Conservation (phyloP, 176 grass and related monocot species). For the Puccinellia tenuiflora region DNA sequence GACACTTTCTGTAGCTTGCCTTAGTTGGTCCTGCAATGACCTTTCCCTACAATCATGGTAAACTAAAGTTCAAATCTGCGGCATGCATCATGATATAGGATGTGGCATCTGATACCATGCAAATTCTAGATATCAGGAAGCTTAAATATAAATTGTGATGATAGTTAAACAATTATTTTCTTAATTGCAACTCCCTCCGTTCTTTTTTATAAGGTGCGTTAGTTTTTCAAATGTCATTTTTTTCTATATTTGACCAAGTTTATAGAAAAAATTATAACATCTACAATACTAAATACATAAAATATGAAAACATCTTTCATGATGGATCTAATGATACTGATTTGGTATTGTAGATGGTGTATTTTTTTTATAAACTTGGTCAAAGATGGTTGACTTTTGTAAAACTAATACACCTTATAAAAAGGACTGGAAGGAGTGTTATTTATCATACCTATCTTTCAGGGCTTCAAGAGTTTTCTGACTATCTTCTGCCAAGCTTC, state of each 20-base stretch:
- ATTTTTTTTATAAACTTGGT: no score
- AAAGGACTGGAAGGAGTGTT: background rate
- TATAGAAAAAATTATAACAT: no score
- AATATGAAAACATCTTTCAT: no score
- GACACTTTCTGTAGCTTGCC: conserved; percentile 97
- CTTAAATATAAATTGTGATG: background rate
- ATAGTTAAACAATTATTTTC: background rate
- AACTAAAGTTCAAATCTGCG: conserved; percentile 22
- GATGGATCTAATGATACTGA: no score
- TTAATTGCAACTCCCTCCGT: background rate
- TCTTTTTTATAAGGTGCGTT: no score
- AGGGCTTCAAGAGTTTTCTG: conserved; percentile 98
- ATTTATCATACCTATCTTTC: conserved; percentile 85
- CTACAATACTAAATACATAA: no score
- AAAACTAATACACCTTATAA: no score
- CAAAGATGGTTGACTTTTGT: no score
- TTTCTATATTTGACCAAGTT: no score
- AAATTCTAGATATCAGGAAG: background rate
- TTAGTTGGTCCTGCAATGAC: conserved; percentile 86
- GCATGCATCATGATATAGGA: background rate
- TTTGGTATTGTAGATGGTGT: no score
- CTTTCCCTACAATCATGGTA: conserved; percentile 57
- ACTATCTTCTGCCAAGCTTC: conserved; percentile 94
- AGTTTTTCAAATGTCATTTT: no score
- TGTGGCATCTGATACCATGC: background rate